phyloP scores from a whole-genome alignment of 1,139 yeast genomes.

The Debaryomycetaceae sp. region DNA sequence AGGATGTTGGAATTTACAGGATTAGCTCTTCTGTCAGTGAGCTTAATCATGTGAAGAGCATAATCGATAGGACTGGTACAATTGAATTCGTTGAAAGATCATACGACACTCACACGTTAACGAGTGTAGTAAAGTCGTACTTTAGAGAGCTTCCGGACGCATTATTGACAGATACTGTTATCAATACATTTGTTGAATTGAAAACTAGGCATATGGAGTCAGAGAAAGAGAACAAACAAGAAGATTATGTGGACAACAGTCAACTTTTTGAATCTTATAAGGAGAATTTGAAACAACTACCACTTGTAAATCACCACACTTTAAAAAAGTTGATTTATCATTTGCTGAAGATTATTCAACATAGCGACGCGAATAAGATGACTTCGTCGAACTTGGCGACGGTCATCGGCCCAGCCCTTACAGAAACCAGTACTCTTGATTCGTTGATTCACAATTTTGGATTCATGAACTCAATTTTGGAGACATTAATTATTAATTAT shows the following conservation, averaged over 20 bases:
- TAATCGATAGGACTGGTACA: constrained; percentile 70
- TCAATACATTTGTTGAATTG: constrained; percentile 45
- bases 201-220: constrained; percentile 22
- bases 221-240: constrained; percentile 4
- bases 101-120: constrained; percentile 82
- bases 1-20: constrained; percentile 89
- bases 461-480: constrained; percentile 52
- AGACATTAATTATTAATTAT: constrained; percentile 45
- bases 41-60: constrained; percentile 62
- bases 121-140: constrained; percentile 84
- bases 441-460: constrained; percentile 52
- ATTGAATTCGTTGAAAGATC: constrained; percentile 58
- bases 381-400: constrained; percentile 78
- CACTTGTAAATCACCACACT: constrained; percentile 63
- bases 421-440: constrained; percentile 54
- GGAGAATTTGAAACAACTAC: constrained; percentile 48
- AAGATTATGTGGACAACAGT: constrained; percentile 9
- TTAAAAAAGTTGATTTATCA: constrained; percentile 67
- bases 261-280: constrained; percentile 36
- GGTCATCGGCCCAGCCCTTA: constrained; percentile 62
- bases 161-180: constrained; percentile 54
- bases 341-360: constrained; percentile 56
- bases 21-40: constrained; percentile 87
- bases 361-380: constrained; percentile 69
- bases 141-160: constrained; percentile 90